phyloP scores from a whole-genome alignment of 176 grass and related monocot genomes.

The Triticum dicoccoides region DNA sequence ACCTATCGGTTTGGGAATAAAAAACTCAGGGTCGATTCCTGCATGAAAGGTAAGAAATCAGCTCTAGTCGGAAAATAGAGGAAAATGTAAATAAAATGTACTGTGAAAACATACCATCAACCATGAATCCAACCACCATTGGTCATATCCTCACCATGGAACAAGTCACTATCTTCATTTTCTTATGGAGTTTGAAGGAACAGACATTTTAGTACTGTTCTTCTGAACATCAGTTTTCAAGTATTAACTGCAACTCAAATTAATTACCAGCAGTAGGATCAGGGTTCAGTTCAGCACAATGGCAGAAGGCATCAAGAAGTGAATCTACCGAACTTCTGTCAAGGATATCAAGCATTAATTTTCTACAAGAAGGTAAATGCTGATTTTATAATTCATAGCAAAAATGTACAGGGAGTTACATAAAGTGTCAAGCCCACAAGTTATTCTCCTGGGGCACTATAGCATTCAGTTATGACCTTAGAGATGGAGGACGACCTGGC shows the following conservation, averaged over 20 bases:
- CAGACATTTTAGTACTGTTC: background rate
- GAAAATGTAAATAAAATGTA: background rate
- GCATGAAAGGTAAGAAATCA: constrained; percentile 16
- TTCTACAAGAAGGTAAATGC: background rate
- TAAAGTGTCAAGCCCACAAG: too few relatives aligned
- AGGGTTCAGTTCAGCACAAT: constrained; percentile 93
- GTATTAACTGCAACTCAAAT: background rate
- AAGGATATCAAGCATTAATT: constrained; percentile 22
- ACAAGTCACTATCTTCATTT: constrained; percentile 59
- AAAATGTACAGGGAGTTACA: too few relatives aligned
- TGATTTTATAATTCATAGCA: too few relatives aligned
- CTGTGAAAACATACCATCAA: constrained; percentile 42
- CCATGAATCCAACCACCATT: constrained; percentile 56
- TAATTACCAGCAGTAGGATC: constrained; percentile 79
- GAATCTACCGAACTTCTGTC: constrained; percentile 64
- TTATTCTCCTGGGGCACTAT: too few relatives aligned
- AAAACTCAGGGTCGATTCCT: constrained; percentile 45
- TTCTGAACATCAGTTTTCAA: background rate
- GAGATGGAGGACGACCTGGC: too few relatives aligned
- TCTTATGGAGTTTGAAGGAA: constrained; percentile 44
- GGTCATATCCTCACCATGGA: constrained; percentile 48
- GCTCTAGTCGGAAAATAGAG: background rate
- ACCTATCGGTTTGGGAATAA: constrained; percentile 57
- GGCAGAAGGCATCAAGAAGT: constrained; percentile 83
- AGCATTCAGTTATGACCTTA: background rate